These are phyloP conservation scores for Aureobasidium melanogenum DNA, from an alignment of 2,329 filamentous ascomycete species.

Conservation along the genomic window DNA sequence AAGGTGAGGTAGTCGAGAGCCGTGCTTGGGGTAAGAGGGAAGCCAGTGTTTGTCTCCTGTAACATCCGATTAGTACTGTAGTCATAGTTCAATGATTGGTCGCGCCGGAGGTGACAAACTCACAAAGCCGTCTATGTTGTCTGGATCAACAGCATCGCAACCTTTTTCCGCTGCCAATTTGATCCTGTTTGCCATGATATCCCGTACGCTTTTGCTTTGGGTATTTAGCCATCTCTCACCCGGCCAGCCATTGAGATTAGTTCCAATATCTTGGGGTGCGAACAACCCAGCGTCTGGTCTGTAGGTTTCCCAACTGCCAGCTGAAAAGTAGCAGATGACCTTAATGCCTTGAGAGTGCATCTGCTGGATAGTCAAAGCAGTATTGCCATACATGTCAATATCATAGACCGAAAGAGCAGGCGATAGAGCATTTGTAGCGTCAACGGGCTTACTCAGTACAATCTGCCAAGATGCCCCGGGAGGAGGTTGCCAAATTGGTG, in stretches of 20 bases:
- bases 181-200: slow-evolving; percentile 55
- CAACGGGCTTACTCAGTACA: slow-evolving; percentile 40
- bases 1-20: slow-evolving; percentile 53
- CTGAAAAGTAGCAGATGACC: slow-evolving; percentile 69
- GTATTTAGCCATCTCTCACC: slow-evolving; percentile 60
- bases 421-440: slow-evolving; percentile 22
- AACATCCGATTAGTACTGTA: too few relatives aligned
- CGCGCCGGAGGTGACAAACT: background rate
- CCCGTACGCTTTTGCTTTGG: slow-evolving; percentile 48
- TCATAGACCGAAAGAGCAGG: slow-evolving; percentile 51
- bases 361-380: slow-evolving; percentile 35
- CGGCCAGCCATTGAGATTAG: slow-evolving; percentile 52
- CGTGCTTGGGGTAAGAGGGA: slow-evolving; percentile 48
- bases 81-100: too few relatives aligned
- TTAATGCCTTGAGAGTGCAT: slow-evolving; percentile 47
- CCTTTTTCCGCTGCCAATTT: slow-evolving; percentile 42
- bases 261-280: slow-evolving; percentile 46
- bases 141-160: slow-evolving; percentile 31
- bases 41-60: slow-evolving; percentile 49
- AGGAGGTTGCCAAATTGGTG: slow-evolving; percentile 42
- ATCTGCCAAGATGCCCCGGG: slow-evolving; percentile 54
- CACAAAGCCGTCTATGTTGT: slow-evolving; percentile 16
- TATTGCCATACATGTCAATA: slow-evolving; percentile 51
- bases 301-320: slow-evolving; percentile 58
- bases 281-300: slow-evolving; percentile 52